A percentile compares a stretch with the other conserved stretches of the same genome.
phyloP scores from a whole-genome alignment of 805 yeast species.

The Wickerhamomyces kurtzmanii region DNA sequence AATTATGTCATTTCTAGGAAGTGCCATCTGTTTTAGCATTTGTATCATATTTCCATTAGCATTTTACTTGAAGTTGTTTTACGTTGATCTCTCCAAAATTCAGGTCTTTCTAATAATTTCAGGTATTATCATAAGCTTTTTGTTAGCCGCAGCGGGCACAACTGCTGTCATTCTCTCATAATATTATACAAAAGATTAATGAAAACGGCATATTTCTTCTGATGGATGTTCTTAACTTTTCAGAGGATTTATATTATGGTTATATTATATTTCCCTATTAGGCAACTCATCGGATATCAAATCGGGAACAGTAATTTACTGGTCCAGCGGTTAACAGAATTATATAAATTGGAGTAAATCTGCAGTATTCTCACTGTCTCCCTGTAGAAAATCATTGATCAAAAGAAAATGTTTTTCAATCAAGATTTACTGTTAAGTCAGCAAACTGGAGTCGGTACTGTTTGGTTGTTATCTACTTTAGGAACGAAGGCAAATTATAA shows the following conservation, averaged over 20 bases:
- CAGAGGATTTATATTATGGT: no score
- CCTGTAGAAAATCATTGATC: not conserved
- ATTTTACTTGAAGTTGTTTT: conserved; percentile 48
- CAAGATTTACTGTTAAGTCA: conserved; percentile 14
- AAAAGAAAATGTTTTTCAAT: not conserved
- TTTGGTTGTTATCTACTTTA: conserved; percentile 24
- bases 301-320: no score
- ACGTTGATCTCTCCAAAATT: conserved; percentile 19
- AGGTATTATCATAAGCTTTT: conserved; percentile 4
- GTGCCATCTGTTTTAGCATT: conserved; percentile 62
- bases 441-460: conserved; percentile 19
- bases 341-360: not conserved
- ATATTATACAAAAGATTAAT: no score
- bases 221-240: no score
- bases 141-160: conserved; percentile 14
- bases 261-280: no score
- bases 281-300: no score
- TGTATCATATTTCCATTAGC: conserved; percentile 62
- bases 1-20: conserved; percentile 65
- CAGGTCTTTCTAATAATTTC: conserved; percentile 12
- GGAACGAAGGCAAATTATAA: conserved; percentile 23
- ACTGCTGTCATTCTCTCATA: conserved; percentile 14
- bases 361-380: not conserved
- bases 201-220: no score
- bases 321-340: not conserved